phyloP scores from a whole-genome alignment of 1,284 basidiomycete species.

The Hypsizygus ulmarius region DNA sequence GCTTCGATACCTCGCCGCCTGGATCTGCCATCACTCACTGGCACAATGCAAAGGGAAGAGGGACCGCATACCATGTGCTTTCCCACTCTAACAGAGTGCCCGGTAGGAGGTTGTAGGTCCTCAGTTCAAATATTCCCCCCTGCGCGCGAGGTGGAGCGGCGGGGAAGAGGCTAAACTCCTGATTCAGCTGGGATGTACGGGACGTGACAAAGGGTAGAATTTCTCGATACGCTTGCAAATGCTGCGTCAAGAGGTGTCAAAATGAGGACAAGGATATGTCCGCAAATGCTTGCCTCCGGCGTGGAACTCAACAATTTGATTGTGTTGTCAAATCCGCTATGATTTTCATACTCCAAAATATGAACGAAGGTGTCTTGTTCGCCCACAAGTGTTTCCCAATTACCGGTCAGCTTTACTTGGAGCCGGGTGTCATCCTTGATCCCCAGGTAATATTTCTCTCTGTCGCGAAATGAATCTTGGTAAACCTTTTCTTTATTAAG shows the following conservation, averaged over 20 bases:
- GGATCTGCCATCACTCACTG: conserved; percentile 10
- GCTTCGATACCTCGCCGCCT: conserved; percentile 89
- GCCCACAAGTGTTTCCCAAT: conserved; percentile 87
- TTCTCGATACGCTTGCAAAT: conserved; percentile 56
- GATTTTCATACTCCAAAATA: conserved; percentile 88
- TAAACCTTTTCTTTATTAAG: conserved; percentile 3
- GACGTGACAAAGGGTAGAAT: conserved; percentile 74
- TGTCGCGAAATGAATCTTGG: conserved; percentile 28
- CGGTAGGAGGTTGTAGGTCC: conserved; percentile 81
- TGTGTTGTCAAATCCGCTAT: conserved; percentile 79
- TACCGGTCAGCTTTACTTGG: conserved; percentile 84
- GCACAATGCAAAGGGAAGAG: conserved; percentile 8
- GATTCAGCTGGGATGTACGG: conserved; percentile 76
- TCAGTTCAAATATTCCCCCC: conserved; percentile 90
- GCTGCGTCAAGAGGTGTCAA: conserved; percentile 37
- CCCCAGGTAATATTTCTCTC: conserved; percentile 78
- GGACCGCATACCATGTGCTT: conserved; percentile 67
- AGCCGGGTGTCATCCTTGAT: conserved; percentile 71
- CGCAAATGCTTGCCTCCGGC: conserved; percentile 41
- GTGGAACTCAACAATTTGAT: conserved; percentile 57
- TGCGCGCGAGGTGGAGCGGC: conserved; percentile 81
- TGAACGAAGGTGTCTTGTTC: conserved; percentile 78
- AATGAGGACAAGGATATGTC: conserved; percentile 4
- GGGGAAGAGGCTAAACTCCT: conserved; percentile 94
- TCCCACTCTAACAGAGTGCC: conserved; percentile 94